Evolutionary conservation across 2,329 filamentous ascomycete genomes (phyloP).

Genomic region (Pseudocercospora crystallina): DNA sequence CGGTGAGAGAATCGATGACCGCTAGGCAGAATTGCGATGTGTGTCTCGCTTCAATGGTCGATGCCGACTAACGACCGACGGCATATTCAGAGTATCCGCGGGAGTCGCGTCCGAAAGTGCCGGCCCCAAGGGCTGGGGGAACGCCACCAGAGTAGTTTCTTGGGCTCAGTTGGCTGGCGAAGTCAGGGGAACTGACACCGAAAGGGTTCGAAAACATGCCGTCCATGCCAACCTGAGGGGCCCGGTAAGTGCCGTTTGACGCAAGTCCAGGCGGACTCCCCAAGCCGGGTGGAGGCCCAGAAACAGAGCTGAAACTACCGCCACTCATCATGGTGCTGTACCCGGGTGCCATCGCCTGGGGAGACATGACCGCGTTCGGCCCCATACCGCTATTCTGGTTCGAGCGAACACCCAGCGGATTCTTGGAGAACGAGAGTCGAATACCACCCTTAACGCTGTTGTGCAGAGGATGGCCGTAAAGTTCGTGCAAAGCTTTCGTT

Average conservation of each 20-base stretch:
- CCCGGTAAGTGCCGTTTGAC: conserved; percentile 17
- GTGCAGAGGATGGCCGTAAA: conserved; percentile 83
- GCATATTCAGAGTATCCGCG: conserved; percentile 15
- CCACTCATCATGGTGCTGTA: conserved; percentile 61
- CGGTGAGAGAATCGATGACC: too few species aligned
- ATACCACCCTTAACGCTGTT: conserved; percentile 96
- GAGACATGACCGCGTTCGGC: conserved; percentile 50
- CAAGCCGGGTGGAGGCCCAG: conserved; percentile 76
- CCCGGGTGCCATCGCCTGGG: conserved; percentile 55
- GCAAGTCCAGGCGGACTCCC: conserved; percentile 60
- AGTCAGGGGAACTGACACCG: conserved; percentile 20
- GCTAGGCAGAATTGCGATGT: too few species aligned
- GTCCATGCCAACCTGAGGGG: conserved; percentile 24
- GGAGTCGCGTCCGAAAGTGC: conserved; percentile 26
- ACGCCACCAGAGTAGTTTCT: conserved; percentile 30
- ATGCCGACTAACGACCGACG: conserved; percentile 6
- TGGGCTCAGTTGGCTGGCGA: conserved; percentile 24
- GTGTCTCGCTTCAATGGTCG: too few species aligned
- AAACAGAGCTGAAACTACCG: conserved; percentile 61
- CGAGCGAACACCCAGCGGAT: conserved; percentile 87
- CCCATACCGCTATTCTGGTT: conserved; percentile 62
- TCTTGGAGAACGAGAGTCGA: conserved; percentile 94
- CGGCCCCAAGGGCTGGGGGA: conserved; percentile 29
- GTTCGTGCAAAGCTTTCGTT: conserved; percentile 83
- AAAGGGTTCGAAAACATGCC: conserved; percentile 34